phyloP scores from a whole-genome alignment of 1,139 yeast genomes.

The Blastobotrys aristatus region DNA sequence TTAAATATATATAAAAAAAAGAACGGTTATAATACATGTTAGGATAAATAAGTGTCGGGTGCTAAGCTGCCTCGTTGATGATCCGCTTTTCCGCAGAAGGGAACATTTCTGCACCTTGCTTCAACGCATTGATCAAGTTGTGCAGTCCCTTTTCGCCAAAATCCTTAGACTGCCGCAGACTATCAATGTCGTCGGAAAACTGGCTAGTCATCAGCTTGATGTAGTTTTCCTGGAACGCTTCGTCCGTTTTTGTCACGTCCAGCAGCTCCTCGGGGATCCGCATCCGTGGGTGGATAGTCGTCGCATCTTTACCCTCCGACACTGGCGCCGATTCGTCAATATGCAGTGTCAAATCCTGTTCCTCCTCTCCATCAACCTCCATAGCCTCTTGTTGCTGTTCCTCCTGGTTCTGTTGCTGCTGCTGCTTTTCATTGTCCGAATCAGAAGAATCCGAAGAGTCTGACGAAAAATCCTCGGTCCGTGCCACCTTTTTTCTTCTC shows the following conservation, averaged over 20 bases:
- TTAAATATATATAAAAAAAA: too few species aligned
- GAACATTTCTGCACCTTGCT: slow-evolving; percentile 37
- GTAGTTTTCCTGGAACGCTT: slow-evolving; percentile 32
- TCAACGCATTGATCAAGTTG: slow-evolving; percentile 35
- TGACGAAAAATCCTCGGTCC: slow-evolving; percentile 33
- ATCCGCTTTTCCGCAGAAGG: slow-evolving; percentile 27
- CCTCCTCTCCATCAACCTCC: background rate
- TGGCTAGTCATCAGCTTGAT: slow-evolving; percentile 33
- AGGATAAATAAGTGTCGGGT: too few species aligned
- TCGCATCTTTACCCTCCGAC: background rate
- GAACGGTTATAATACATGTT: too few species aligned
- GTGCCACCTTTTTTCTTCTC: slow-evolving; percentile 31
- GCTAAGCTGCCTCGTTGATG: slow-evolving; percentile 7
- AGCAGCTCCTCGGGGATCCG: slow-evolving; percentile 20
- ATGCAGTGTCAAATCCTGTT: slow-evolving; percentile 18
- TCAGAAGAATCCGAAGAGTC: slow-evolving; percentile 19
- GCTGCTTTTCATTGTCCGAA: slow-evolving; percentile 8
- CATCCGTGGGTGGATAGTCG: slow-evolving; percentile 14
- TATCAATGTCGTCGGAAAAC: slow-evolving; percentile 38
- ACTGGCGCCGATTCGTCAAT: slow-evolving; percentile 9
- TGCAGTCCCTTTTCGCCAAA: slow-evolving; percentile 34
- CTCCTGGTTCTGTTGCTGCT: too few species aligned
- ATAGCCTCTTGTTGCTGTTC: background rate
- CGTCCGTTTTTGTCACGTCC: slow-evolving; percentile 15
- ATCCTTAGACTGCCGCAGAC: slow-evolving; percentile 36